Evolutionary conservation across 306 rosid genomes (phyloP).

Genomic region (Biancaea sappan): DNA sequence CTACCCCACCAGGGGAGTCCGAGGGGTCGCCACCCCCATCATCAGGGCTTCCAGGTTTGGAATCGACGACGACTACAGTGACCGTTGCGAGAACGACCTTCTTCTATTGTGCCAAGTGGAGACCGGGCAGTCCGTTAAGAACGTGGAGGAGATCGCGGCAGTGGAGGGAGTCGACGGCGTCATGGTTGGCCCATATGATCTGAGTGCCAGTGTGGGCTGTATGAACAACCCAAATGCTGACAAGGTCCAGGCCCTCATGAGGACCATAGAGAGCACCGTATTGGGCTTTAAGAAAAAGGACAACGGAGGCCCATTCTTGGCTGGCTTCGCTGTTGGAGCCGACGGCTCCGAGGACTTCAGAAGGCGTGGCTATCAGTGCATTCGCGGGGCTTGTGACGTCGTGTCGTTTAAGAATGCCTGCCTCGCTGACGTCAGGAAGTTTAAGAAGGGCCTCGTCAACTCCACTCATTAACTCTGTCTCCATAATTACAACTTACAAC

Average conservation of each 20-base stretch:
- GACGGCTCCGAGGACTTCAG: background rate
- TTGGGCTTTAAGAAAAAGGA: background rate
- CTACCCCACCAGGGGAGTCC: background rate
- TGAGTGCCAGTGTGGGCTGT: conserved; percentile 11
- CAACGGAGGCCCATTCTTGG: background rate
- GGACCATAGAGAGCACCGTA: background rate
- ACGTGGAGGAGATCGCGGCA: background rate
- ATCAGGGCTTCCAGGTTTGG: background rate
- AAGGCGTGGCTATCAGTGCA: background rate
- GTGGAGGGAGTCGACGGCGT: background rate
- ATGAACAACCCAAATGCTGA: background rate
- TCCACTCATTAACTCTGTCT: background rate
- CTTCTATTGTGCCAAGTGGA: conserved; percentile 2
- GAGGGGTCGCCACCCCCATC: conserved; percentile 11
- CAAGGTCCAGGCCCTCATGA: background rate
- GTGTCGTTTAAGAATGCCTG: conserved; percentile 1
- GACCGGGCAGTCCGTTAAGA: background rate
- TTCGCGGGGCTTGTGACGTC: conserved; percentile 6
- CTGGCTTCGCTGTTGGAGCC: background rate
- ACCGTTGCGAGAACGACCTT: background rate
- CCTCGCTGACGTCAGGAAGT: background rate
- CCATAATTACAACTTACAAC: no score
- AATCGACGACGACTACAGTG: background rate
- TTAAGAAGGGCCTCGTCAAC: background rate
- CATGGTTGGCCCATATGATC: background rate